Percentiles rank a stretch among this genome's conserved stretches.
Evolutionary conservation across 176 grass and related monocot species (phyloP).

Genomic region (Cymbopogon citratus): DNA sequence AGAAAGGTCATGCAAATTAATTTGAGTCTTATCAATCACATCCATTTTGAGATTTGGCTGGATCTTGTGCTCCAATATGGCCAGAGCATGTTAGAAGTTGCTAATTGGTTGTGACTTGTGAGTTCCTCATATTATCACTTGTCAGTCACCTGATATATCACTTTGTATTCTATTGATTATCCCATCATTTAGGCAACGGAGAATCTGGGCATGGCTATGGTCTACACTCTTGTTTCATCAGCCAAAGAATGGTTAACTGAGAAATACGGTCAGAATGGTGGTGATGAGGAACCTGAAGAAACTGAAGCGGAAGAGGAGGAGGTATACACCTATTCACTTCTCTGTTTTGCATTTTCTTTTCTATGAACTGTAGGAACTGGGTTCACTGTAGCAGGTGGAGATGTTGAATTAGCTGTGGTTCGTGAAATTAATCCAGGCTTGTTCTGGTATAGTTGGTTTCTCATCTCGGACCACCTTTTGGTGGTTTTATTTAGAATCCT

Average conservation of each 20-base stretch:
- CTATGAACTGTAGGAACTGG: not conserved
- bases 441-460: not conserved
- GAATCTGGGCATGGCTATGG: conserved; percentile 99
- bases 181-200: conserved; percentile 63
- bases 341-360: not conserved
- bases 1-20: not conserved
- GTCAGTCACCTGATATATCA: not conserved
- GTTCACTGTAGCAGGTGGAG: not conserved
- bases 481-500: not conserved
- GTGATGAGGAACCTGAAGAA: conserved; percentile 53
- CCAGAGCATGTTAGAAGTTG: not conserved
- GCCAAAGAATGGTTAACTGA: conserved; percentile 96
- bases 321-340: conserved; percentile 28
- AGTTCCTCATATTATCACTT: not conserved
- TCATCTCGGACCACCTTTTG: not conserved
- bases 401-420: not conserved
- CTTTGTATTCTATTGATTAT: conserved; percentile 15
- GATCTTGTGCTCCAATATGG: conserved; percentile 17
- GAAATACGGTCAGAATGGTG: conserved; percentile 60
- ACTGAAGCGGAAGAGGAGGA: conserved; percentile 59
- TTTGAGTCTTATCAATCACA: not conserved
- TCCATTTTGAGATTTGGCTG: not conserved
- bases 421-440: not conserved
- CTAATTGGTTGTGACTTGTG: conserved; percentile 11
- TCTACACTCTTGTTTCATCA: conserved; percentile 93